phyloP scores from a whole-genome alignment of 768 basidiomycete species.

The Russula virescens region DNA sequence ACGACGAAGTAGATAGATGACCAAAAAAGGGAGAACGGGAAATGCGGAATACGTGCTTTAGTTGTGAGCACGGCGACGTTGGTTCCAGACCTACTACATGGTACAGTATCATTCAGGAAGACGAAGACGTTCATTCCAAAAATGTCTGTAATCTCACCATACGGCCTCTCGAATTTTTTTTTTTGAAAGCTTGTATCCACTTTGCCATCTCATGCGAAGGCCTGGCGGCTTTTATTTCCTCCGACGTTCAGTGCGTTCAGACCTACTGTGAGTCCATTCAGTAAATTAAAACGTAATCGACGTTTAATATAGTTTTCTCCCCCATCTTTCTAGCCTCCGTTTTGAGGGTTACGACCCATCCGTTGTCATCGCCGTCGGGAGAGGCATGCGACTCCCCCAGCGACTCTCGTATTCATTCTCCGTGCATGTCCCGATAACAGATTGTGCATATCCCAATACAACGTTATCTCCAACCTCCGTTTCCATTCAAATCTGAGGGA shows the following conservation, averaged over 20 bases:
- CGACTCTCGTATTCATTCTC: not conserved
- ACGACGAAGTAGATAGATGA: slow-evolving; percentile 16
- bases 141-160: not conserved
- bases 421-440: too few relatives aligned
- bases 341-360: slow-evolving; percentile 33
- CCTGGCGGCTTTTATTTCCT: slow-evolving; percentile 28
- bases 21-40: slow-evolving; percentile 18
- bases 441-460: not conserved
- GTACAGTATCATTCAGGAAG: too few relatives aligned
- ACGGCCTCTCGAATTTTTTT: not conserved
- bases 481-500: slow-evolving; percentile 18
- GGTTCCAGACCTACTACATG: too few relatives aligned
- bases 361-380: slow-evolving; percentile 32
- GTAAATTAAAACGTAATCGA: not conserved
- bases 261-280: slow-evolving; percentile 29
- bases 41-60: not conserved
- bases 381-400: too few relatives aligned
- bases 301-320: not conserved
- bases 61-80: too few relatives aligned
- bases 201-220: slow-evolving; percentile 31
- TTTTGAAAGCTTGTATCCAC: slow-evolving; percentile 25
- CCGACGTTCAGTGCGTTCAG: slow-evolving; percentile 25
- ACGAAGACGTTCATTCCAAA: too few relatives aligned
- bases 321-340: not conserved
- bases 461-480: not conserved